A percentile compares a stretch with the other conserved stretches of the same genome.
Evolutionary conservation across 352 stramenopile species (phyloP).

Genomic region (Phytophthora idaei): DNA sequence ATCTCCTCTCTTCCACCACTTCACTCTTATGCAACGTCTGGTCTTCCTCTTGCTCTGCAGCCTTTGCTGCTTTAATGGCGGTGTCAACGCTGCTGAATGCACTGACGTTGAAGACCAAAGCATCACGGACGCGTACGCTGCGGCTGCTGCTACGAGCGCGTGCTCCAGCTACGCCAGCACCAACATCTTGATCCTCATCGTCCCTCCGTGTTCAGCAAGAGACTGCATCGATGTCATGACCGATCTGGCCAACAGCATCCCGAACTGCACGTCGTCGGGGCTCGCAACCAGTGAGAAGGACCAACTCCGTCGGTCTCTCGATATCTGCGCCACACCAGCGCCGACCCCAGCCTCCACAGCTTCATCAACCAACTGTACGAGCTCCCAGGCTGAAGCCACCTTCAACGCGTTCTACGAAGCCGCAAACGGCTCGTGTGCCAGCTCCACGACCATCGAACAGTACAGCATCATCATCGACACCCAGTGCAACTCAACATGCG

Average conservation of each 20-base stretch:
- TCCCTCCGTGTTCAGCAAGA: constrained; percentile 26
- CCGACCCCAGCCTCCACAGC: constrained; percentile 22
- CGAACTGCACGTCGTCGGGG: constrained; percentile 24
- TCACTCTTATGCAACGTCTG: neutral
- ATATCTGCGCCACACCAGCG: constrained; percentile 25
- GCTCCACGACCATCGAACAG: constrained; percentile 26
- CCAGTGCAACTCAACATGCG: constrained; percentile 36
- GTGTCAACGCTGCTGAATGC: constrained; percentile 13
- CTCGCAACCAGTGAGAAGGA: constrained; percentile 13
- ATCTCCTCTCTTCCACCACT: neutral
- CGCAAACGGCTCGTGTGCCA: constrained; percentile 13
- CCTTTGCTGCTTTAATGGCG: neutral
- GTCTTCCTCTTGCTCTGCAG: neutral
- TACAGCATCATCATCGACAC: constrained; percentile 41
- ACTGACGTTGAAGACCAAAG: constrained; percentile 14
- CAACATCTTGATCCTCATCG: constrained; percentile 24
- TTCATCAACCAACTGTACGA: constrained; percentile 30
- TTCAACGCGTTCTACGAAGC: constrained; percentile 23
- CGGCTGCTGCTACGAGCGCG: constrained; percentile 12
- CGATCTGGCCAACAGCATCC: constrained; percentile 20
- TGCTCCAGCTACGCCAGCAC: constrained; percentile 23
- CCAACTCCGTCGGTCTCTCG: constrained; percentile 11
- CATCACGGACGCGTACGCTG: constrained; percentile 17
- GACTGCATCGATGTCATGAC: constrained; percentile 19
- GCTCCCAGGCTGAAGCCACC: constrained; percentile 3